Evolutionary conservation across 2,329 filamentous ascomycete genomes (phyloP).

Genomic region (Dactylellina sp.): DNA sequence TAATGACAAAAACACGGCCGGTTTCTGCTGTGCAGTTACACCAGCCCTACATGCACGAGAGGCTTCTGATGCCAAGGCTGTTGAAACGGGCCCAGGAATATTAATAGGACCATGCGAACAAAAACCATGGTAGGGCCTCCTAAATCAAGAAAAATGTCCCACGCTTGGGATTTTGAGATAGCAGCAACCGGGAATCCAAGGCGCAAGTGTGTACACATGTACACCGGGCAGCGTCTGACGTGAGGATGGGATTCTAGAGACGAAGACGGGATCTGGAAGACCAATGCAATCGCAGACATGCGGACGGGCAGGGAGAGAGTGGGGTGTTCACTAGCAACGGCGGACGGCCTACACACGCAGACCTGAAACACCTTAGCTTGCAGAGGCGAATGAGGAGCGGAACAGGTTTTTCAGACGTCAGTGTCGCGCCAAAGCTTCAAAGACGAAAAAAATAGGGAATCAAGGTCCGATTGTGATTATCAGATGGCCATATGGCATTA

Average conservation of each 20-base stretch:
- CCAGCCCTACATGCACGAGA: background rate
- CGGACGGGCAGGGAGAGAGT: background rate
- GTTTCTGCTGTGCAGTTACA: background rate
- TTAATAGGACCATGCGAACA: background rate
- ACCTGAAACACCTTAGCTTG: constrained; percentile 6
- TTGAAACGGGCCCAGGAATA: constrained; percentile 5
- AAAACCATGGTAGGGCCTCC: background rate
- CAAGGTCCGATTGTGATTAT: constrained; percentile 1
- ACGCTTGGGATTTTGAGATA: background rate
- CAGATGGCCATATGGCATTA: background rate
- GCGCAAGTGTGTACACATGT: too few species aligned
- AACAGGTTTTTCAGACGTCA: constrained; percentile 12
- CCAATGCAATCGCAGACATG: too few species aligned
- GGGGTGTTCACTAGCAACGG: background rate
- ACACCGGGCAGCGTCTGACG: background rate
- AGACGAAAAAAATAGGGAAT: too few species aligned
- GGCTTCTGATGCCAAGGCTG: constrained; percentile 4
- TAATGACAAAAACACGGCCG: constrained; percentile 2
- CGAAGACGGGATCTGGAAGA: too few species aligned
- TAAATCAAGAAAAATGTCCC: constrained; percentile 5
- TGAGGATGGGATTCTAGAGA: background rate
- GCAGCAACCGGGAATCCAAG: background rate
- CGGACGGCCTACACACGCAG: too few species aligned
- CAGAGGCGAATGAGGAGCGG: background rate
- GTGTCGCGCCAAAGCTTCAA: background rate